Conservation (phyloP, 1,284 basidiomycete species). For the Cryptococcus sp. region DNA sequence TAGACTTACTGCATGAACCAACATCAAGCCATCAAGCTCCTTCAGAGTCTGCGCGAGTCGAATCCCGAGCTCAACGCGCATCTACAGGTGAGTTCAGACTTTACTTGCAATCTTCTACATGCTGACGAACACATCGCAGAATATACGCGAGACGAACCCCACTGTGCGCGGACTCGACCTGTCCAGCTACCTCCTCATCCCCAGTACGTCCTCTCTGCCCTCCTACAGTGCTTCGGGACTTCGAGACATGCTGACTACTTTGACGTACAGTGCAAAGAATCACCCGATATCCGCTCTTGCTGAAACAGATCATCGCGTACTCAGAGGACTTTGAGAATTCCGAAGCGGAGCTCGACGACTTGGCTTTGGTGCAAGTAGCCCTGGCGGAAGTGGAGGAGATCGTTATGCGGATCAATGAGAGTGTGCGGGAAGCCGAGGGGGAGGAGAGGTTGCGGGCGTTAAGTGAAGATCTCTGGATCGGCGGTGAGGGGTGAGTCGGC, state of each 20-base stretch:
- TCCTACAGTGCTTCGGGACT: neutral
- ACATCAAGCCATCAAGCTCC: constrained; percentile 70
- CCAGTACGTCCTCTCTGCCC: constrained; percentile 60
- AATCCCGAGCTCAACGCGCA: constrained; percentile 67
- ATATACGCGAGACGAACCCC: constrained; percentile 60
- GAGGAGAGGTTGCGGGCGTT: constrained; percentile 69
- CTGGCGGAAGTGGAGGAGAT: constrained; percentile 70
- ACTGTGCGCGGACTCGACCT: constrained; percentile 79
- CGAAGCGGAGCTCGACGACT: constrained; percentile 55
- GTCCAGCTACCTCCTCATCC: constrained; percentile 84
- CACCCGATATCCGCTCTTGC: constrained; percentile 84
- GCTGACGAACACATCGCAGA: constrained; percentile 8
- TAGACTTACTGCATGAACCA: constrained; percentile 93
- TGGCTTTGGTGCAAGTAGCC: constrained; percentile 60
- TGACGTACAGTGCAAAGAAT: constrained; percentile 80
- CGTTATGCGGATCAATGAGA: constrained; percentile 81
- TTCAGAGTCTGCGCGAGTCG: constrained; percentile 71
- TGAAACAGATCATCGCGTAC: constrained; percentile 81
- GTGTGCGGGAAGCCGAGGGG: constrained; percentile 81
- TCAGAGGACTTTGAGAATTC: constrained; percentile 61
- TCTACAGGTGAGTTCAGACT: constrained; percentile 62
- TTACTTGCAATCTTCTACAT: neutral
- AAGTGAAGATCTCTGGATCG: constrained; percentile 80
- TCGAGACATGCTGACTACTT: neutral
- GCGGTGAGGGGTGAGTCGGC: constrained; percentile 66